phyloP scores from a whole-genome alignment of 805 yeast genomes.

The Jamesozyma piceae region DNA sequence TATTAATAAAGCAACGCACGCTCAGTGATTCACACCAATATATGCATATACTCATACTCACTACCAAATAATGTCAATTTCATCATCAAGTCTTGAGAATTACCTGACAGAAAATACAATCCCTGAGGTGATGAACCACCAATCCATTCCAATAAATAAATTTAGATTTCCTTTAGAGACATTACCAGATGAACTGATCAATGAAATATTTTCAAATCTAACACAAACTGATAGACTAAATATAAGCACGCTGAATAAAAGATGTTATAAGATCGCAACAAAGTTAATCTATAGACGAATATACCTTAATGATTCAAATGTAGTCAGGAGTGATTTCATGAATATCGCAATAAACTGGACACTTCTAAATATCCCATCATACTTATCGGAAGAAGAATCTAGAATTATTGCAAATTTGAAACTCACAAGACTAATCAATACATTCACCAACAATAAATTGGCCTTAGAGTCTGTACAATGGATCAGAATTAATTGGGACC shows the following conservation, averaged over 20 bases:
- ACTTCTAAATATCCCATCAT: slow-evolving; percentile 24
- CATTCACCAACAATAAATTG: slow-evolving; percentile 18
- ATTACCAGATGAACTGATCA: slow-evolving; percentile 24
- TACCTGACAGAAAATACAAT: no score
- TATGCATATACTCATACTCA: no score
- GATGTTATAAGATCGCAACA: slow-evolving; percentile 26
- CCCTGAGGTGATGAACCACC: no score
- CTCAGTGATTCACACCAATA: no score
- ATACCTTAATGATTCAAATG: slow-evolving; percentile 35
- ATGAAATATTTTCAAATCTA: slow-evolving; percentile 29
- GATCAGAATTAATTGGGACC: slow-evolving; percentile 38
- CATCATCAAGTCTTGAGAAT: no score
- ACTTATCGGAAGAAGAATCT: slow-evolving; percentile 20
- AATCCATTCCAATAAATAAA: no score
- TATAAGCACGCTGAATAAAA: slow-evolving; percentile 21
- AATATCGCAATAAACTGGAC: slow-evolving; percentile 35
- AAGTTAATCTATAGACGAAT: slow-evolving; percentile 30
- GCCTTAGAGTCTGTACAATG: slow-evolving; percentile 28
- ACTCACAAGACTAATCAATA: slow-evolving; percentile 20
- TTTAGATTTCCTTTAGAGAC: slow-evolving; percentile 13
- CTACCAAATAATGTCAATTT: no score
- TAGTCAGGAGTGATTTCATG: slow-evolving; percentile 31
- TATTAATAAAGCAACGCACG: no score
- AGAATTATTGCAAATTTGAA: slow-evolving; percentile 27
- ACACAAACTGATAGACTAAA: slow-evolving; percentile 30